Percentiles rank a stretch among this genome's conserved stretches.
Evolutionary conservation across 768 basidiomycete species (phyloP).

Genomic region (Gymnopilus dilepis): DNA sequence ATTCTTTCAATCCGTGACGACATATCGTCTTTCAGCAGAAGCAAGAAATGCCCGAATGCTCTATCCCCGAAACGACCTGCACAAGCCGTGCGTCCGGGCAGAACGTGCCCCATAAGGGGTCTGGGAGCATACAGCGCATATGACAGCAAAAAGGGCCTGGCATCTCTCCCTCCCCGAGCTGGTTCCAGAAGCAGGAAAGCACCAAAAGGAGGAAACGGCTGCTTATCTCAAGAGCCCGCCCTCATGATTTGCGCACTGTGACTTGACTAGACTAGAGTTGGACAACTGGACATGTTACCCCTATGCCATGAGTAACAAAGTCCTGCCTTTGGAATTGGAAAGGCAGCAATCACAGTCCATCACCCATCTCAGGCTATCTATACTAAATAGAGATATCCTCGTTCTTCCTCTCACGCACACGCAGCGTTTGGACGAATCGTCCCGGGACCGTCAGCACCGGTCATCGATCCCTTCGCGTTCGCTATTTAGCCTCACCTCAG

Average conservation of each 20-base stretch:
- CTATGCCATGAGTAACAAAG: constrained; percentile 9
- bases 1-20: not conserved
- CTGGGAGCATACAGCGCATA: constrained; percentile 9
- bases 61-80: constrained; percentile 16
- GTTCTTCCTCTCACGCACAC: not conserved
- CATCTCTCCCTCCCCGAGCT: constrained; percentile 4
- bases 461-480: no score
- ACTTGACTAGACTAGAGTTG: no score
- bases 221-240: not conserved
- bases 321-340: not conserved
- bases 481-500: not conserved
- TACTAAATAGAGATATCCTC: not conserved
- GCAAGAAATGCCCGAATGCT: constrained; percentile 8
- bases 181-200: constrained; percentile 18
- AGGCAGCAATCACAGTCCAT: not conserved
- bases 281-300: not conserved
- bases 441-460: not conserved
- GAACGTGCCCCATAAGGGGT: constrained; percentile 20
- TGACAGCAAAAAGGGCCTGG: constrained; percentile 4
- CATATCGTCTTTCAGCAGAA: constrained; percentile 3
- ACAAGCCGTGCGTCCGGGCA: not conserved
- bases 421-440: not conserved
- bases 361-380: constrained; percentile 4
- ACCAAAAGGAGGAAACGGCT: constrained; percentile 13
- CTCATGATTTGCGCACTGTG: constrained; percentile 9